Conservation (phyloP, 805 yeast genomes). For the Debaryomyces maramus region DNA sequence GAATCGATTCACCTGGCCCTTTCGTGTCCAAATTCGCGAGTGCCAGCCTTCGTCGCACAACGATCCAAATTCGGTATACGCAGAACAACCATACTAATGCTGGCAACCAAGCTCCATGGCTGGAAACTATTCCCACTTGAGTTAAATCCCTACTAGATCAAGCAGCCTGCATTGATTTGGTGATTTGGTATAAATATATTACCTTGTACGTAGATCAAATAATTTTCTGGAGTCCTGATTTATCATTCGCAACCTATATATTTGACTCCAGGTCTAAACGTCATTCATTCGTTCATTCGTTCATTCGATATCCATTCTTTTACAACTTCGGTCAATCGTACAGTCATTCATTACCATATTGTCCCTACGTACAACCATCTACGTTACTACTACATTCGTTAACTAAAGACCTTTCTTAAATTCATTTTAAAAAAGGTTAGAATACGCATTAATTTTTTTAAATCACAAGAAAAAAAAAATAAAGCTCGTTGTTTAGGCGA, state of each 20-base stretch:
- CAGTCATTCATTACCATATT: not conserved
- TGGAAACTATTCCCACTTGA: slow-evolving; percentile 10
- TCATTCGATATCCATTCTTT: not conserved
- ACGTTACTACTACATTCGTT: too few species aligned
- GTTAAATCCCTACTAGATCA: slow-evolving; percentile 13
- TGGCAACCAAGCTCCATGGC: slow-evolving; percentile 4
- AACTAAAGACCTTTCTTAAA: too few species aligned
- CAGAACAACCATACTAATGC: not conserved
- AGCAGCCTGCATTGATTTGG: slow-evolving; percentile 5
- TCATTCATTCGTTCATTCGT: not conserved
- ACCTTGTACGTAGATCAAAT: slow-evolving; percentile 6
- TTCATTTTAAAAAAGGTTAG: not conserved
- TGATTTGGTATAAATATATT: slow-evolving; percentile 5
- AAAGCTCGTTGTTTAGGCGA: slow-evolving; percentile 1
- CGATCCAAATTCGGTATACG: too few species aligned
- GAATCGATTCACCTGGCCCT: too few species aligned
- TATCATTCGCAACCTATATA: not conserved
- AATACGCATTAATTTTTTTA: not conserved
- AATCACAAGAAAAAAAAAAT: not conserved
- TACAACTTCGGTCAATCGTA: not conserved
- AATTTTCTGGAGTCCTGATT: not conserved
- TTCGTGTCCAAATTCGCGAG: too few species aligned
- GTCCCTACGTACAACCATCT: too few species aligned
- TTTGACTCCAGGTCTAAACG: too few species aligned
- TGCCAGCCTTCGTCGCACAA: too few species aligned